phyloP scores from a whole-genome alignment of 208 protist genomes.

The Herpetomonas samuelpessoai region DNA sequence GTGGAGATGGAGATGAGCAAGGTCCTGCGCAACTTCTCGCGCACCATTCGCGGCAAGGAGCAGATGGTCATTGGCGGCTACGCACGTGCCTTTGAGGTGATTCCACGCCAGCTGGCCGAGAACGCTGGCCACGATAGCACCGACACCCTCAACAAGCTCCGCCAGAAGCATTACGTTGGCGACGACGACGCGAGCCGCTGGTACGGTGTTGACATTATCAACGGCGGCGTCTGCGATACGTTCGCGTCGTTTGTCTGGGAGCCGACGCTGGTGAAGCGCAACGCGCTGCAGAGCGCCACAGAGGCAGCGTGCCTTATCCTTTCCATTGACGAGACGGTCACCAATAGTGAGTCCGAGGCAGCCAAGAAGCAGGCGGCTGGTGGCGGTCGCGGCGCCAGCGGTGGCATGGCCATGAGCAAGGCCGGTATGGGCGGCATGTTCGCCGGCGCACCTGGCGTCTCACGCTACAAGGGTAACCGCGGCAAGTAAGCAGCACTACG shows the following conservation, averaged over 20 bases:
- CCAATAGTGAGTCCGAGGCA: conserved; percentile 90
- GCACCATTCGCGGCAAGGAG: conserved; percentile 98
- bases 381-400: conserved; percentile 44
- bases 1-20: conserved; percentile 99
- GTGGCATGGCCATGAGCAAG: conserved; percentile 85
- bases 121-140: conserved; percentile 99
- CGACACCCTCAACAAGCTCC: conserved; percentile 99
- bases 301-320: conserved; percentile 99
- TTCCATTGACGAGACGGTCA: conserved; percentile 99
- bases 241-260: conserved; percentile 99
- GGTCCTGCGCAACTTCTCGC: conserved; percentile 95
- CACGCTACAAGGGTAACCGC: conserved; percentile 79
- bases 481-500: conserved; percentile 47
- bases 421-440: conserved; percentile 93
- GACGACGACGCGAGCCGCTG: conserved; percentile 66
- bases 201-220: conserved; percentile 99
- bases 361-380: conserved; percentile 84
- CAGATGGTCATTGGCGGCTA: conserved; percentile 99
- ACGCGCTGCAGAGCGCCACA: conserved; percentile 98
- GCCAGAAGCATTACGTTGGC: conserved; percentile 95
- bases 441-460: conserved; percentile 81
- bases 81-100: conserved; percentile 99
- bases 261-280: conserved; percentile 98
- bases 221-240: conserved; percentile 98
- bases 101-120: conserved; percentile 98